Conservation (phyloP, 208 protist genomes). For the Borovskyia barvae region DNA sequence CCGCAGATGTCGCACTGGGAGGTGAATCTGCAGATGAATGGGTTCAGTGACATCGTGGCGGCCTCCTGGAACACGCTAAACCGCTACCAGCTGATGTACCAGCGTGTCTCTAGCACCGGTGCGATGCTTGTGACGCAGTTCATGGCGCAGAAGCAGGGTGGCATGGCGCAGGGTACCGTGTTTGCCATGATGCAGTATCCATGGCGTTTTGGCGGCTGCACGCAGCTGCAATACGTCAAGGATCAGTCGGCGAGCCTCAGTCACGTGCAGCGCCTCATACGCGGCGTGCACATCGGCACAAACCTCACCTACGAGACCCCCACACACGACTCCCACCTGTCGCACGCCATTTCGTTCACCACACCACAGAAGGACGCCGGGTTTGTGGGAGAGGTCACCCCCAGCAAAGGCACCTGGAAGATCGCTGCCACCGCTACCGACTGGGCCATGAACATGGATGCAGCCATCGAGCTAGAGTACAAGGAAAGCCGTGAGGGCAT, state of each 20-base stretch:
- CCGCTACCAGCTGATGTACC: conserved; percentile 87
- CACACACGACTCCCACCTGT: conserved; percentile 63
- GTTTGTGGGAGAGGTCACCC: conserved; percentile 62
- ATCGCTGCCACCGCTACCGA: conserved; percentile 54
- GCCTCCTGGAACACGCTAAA: conserved; percentile 86
- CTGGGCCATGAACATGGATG: conserved; percentile 71
- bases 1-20: conserved; percentile 88
- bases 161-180: conserved; percentile 75
- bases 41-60: conserved; percentile 78
- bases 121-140: conserved; percentile 81
- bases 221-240: conserved; percentile 86
- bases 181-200: conserved; percentile 89
- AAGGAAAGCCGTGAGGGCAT: conserved; percentile 60
- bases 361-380: conserved; percentile 60
- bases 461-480: conserved; percentile 78
- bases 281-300: conserved; percentile 77
- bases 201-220: conserved; percentile 78
- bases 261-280: conserved; percentile 79
- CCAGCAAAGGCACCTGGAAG: conserved; percentile 83
- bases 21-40: conserved; percentile 87
- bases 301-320: conserved; percentile 59
- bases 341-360: conserved; percentile 56
- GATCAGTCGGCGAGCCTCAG: conserved; percentile 72
- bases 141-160: conserved; percentile 85
- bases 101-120: conserved; percentile 73